These are phyloP conservation scores for Penicillium italicum DNA, from an alignment of 2,329 filamentous ascomycete species.

Conservation along the genomic window DNA sequence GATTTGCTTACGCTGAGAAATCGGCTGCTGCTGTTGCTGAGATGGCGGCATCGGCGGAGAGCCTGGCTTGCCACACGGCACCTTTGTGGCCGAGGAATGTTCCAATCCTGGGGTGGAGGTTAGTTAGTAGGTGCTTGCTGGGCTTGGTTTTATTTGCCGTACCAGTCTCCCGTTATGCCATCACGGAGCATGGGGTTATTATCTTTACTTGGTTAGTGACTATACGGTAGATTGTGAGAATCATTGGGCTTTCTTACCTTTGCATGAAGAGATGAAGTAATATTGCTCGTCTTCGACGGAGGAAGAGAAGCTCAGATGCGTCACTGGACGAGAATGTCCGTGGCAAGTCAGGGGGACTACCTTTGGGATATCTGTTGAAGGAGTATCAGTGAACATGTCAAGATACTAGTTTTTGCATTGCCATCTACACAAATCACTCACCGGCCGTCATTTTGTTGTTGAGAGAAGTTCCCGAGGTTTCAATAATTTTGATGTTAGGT, in stretches of 20 bases:
- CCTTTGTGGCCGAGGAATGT: constrained; percentile 98
- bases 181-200: constrained; percentile 98
- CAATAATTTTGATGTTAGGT: constrained; percentile 7
- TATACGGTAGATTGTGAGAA: neutral
- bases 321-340: constrained; percentile 87
- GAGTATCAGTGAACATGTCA: neutral
- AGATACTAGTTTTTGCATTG: neutral
- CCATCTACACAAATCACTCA: constrained; percentile 6
- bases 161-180: constrained; percentile 92
- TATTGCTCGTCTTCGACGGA: constrained; percentile 79
- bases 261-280: constrained; percentile 90
- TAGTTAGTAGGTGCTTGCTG: constrained; percentile 11
- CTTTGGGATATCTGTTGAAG: constrained; percentile 40
- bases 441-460: constrained; percentile 16
- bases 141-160: constrained; percentile 25
- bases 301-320: constrained; percentile 84
- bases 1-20: constrained; percentile 76
- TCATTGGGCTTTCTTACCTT: constrained; percentile 55
- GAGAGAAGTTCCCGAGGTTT: constrained; percentile 1
- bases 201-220: constrained; percentile 53
- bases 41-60: constrained; percentile 81
- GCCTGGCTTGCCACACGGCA: constrained; percentile 90
- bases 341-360: constrained; percentile 91
- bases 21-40: constrained; percentile 94
- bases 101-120: constrained; percentile 63